These are phyloP conservation scores for Pythium coloratum DNA, from an alignment of 352 stramenopile species.

Conservation along the genomic window DNA sequence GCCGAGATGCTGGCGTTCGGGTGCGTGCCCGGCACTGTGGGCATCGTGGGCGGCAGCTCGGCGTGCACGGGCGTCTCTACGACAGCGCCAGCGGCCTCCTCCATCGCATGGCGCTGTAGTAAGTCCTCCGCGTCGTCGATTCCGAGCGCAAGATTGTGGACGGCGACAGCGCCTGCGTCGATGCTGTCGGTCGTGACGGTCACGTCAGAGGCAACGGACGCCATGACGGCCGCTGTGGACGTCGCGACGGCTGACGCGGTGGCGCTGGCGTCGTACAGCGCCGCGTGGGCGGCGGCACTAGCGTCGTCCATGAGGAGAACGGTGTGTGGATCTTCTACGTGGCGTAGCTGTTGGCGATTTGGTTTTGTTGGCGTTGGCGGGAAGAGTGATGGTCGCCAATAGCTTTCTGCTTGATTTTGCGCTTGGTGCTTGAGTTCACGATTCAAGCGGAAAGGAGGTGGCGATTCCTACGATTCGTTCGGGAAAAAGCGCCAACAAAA, in stretches of 20 bases:
- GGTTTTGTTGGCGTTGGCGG: not conserved
- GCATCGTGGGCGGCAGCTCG: constrained; percentile 12
- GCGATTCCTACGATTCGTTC: constrained; percentile 8
- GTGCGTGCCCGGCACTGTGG: constrained; percentile 13
- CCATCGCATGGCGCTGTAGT: constrained; percentile 17
- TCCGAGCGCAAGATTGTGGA: constrained; percentile 16
- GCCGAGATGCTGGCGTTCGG: constrained; percentile 45
- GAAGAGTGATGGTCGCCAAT: constrained; percentile 11
- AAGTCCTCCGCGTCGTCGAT: constrained; percentile 21
- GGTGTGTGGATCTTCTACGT: not conserved
- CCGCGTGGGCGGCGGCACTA: not conserved
- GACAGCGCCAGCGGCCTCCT: not conserved
- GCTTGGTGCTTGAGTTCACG: not conserved
- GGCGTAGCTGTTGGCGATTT: not conserved
- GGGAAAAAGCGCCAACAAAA: constrained; percentile 1
- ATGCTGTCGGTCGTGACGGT: not conserved
- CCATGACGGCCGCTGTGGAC: not conserved
- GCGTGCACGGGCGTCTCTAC: not conserved
- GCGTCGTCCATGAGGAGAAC: constrained; percentile 1
- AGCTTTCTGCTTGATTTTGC: not conserved
- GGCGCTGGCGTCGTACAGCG: not conserved
- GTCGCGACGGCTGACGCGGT: not conserved
- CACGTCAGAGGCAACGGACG: not conserved
- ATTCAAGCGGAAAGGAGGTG: not conserved
- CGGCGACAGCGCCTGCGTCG: not conserved